phyloP scores from a whole-genome alignment of 176 grass and related monocot genomes.

The Aegilops bicornis region DNA sequence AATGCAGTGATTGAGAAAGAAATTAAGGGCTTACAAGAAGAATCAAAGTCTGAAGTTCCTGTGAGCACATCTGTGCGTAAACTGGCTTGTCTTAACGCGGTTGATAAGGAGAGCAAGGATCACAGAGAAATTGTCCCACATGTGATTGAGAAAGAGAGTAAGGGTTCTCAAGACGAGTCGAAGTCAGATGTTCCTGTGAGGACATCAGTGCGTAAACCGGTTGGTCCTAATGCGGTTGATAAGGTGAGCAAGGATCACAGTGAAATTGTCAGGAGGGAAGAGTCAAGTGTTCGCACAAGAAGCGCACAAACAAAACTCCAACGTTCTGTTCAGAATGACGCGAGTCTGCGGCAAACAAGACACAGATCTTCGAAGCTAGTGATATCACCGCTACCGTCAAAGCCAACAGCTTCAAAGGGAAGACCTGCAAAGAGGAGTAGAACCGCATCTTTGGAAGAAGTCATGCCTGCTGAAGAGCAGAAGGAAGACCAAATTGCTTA shows the following conservation, averaged over 20 bases:
- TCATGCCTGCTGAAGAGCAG: slow-evolving; percentile 2
- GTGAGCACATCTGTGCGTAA: not conserved
- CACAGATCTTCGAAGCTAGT: not conserved
- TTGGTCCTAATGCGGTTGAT: slow-evolving; percentile 7
- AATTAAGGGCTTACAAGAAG: not conserved
- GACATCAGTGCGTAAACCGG: not conserved
- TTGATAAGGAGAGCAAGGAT: not conserved
- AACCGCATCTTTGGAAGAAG: slow-evolving; percentile 6
- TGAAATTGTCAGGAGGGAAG: slow-evolving; percentile 13
- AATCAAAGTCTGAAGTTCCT: not conserved
- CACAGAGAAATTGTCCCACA: not conserved
- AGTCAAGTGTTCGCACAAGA: not conserved
- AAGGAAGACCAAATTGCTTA: slow-evolving; percentile 16
- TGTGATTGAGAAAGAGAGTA: not conserved
- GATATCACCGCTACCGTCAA: not conserved
- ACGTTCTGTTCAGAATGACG: not conserved
- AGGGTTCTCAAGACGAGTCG: not conserved
- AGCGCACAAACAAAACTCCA: not conserved
- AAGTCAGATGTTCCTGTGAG: not conserved
- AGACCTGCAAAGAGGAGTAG: slow-evolving; percentile 34
- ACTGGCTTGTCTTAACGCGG: not conserved
- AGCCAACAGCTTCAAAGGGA: slow-evolving; percentile 23
- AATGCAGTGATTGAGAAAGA: not conserved
- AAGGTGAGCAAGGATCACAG: not conserved
- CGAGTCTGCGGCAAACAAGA: not conserved